A percentile compares a stretch with the other conserved stretches of the same genome.
These are phyloP conservation scores for Chytriomyces sp. DNA, from an alignment of 192 early-diverging fungal species.

Conservation along the genomic window DNA sequence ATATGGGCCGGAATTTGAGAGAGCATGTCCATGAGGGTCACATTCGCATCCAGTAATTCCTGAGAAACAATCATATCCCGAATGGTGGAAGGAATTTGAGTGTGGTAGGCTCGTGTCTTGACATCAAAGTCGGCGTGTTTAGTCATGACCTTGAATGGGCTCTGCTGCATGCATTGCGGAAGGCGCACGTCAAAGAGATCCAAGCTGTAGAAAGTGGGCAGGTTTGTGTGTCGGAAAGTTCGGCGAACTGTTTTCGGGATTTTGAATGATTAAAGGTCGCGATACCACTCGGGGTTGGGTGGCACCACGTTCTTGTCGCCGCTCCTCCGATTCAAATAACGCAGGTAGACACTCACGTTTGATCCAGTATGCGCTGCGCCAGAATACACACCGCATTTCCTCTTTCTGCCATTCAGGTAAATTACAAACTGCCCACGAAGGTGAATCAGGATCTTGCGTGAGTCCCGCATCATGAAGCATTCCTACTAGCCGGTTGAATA, in stretches of 20 bases:
- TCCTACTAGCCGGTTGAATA: background rate
- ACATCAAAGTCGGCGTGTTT: background rate
- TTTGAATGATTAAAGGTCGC: background rate
- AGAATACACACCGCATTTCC: background rate
- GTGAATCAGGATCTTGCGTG: background rate
- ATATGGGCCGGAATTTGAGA: background rate
- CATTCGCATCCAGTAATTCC: background rate
- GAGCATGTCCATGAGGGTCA: background rate
- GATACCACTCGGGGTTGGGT: no score
- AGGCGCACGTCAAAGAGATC: background rate
- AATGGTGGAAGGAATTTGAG: background rate
- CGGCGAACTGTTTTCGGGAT: background rate
- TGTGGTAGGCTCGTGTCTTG: background rate
- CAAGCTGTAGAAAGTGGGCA: background rate
- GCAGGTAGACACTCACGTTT: background rate
- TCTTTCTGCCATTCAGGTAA: background rate
- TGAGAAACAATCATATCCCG: background rate
- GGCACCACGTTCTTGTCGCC: no score
- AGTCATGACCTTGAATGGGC: background rate
- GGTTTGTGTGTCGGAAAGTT: background rate
- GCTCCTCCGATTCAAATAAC: background rate
- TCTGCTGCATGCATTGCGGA: background rate
- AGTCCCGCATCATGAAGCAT: background rate
- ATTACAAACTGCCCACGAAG: background rate
- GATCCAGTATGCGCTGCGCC: background rate